phyloP scores from a whole-genome alignment of 805 yeast genomes.

The Candida glaebosa region DNA sequence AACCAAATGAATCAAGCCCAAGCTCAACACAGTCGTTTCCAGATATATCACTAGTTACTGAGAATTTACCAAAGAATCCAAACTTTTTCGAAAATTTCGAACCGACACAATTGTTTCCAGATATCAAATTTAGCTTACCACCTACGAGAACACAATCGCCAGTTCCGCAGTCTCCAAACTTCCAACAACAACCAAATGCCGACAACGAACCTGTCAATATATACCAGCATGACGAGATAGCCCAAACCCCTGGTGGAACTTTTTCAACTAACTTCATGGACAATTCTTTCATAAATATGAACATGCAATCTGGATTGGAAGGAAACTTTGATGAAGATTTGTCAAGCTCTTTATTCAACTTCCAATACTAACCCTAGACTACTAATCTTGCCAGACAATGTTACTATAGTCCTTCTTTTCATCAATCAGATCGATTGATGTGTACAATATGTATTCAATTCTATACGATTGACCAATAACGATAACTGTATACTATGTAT shows the following conservation, averaged over 20 bases:
- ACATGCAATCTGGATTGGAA: constrained; percentile 34
- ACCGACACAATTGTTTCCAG: constrained; percentile 56
- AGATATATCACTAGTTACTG: constrained; percentile 54
- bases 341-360: constrained; percentile 27
- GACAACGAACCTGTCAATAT: constrained; percentile 2
- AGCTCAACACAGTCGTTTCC: constrained; percentile 41
- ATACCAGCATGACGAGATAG: background rate
- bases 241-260: constrained; percentile 24
- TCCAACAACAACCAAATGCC: constrained; percentile 1
- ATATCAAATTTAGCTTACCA: constrained; percentile 30
- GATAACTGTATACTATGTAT: background rate
- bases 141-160: constrained; percentile 39
- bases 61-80: constrained; percentile 44
- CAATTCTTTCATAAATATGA: constrained; percentile 40
- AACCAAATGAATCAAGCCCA: constrained; percentile 28
- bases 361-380: constrained; percentile 10
- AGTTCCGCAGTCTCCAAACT: constrained; percentile 3
- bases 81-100: constrained; percentile 50
- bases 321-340: constrained; percentile 19
- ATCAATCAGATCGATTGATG: background rate
- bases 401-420: background rate
- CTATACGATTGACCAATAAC: background rate
- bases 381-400: background rate
- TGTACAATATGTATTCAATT: background rate
- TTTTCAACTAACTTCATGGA: constrained; percentile 38